These are phyloP conservation scores for Pyronema omphalodes DNA, from an alignment of 495 filamentous ascomycete species.

Conservation along the genomic window DNA sequence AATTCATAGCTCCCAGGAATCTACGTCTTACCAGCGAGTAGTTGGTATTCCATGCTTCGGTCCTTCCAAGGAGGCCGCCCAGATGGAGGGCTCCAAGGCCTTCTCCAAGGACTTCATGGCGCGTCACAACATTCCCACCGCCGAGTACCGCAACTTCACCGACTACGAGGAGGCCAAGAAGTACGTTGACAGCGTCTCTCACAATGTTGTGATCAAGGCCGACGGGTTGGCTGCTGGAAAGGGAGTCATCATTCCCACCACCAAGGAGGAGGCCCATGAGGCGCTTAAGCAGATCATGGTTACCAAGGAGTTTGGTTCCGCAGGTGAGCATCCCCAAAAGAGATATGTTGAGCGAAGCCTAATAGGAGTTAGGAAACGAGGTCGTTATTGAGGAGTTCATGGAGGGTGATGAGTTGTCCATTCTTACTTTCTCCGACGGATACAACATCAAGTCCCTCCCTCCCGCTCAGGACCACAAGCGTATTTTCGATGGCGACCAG, in stretches of 20 bases:
- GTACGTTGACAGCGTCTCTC: slow-evolving; percentile 55
- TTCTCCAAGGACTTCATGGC: slow-evolving; percentile 99
- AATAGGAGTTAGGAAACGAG: slow-evolving; percentile 35
- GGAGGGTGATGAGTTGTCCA: slow-evolving; percentile 78
- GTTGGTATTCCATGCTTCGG: slow-evolving; percentile 72
- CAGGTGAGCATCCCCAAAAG: slow-evolving; percentile 32
- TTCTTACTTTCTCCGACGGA: slow-evolving; percentile 81
- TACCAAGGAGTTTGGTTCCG: slow-evolving; percentile 65
- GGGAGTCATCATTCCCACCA: slow-evolving; percentile 70
- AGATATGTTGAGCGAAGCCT: background rate
- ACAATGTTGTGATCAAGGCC: slow-evolving; percentile 80
- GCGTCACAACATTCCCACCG: slow-evolving; percentile 74
- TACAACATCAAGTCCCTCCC: slow-evolving; percentile 70
- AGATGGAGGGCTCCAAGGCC: slow-evolving; percentile 89
- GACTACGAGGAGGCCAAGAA: slow-evolving; percentile 55
- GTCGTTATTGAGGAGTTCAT: slow-evolving; percentile 95
- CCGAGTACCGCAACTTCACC: slow-evolving; percentile 72
- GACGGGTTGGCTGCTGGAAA: slow-evolving; percentile 76
- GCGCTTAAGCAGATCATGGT: slow-evolving; percentile 83
- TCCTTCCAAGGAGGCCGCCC: slow-evolving; percentile 65
- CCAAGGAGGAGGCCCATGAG: slow-evolving; percentile 61
- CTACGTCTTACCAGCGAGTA: slow-evolving; percentile 10
- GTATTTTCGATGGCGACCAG: slow-evolving; percentile 73
- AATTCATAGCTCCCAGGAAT: background rate
- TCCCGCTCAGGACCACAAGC: slow-evolving; percentile 91